These are phyloP conservation scores for Arachnomyces sp. DNA, from an alignment of 2,329 filamentous ascomycete species.

Conservation along the genomic window DNA sequence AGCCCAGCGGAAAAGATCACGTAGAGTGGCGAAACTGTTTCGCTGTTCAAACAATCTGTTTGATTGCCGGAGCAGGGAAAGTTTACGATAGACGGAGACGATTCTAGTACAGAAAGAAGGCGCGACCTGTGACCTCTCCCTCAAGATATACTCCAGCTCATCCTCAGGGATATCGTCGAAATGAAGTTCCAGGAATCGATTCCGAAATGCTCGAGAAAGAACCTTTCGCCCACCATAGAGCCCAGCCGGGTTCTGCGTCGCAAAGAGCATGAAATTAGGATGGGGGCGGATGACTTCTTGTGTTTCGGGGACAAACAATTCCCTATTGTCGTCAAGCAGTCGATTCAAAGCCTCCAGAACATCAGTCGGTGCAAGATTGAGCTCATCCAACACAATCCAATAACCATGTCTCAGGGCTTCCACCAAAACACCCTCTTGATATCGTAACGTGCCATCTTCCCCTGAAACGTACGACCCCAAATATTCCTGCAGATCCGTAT, in stretches of 20 bases:
- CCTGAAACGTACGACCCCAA: conserved; percentile 88
- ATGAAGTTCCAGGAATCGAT: conserved; percentile 92
- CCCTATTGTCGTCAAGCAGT: conserved; percentile 89
- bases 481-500: conserved; percentile 97
- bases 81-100: conserved; percentile 85
- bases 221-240: conserved; percentile 92
- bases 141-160: conserved; percentile 84
- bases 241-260: conserved; percentile 92
- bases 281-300: conserved; percentile 90
- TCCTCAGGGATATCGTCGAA: conserved; percentile 97
- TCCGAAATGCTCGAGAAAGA: conserved; percentile 88
- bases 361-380: conserved; percentile 94
- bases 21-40: conserved; percentile 89
- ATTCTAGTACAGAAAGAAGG: conserved; percentile 88
- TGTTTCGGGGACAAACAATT: conserved; percentile 91
- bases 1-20: conserved; percentile 95
- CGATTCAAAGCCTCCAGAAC: conserved; percentile 94
- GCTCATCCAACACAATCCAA: conserved; percentile 96
- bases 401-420: conserved; percentile 86
- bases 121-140: conserved; percentile 78
- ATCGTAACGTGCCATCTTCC: conserved; percentile 71
- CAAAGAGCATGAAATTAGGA: conserved; percentile 93
- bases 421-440: conserved; percentile 89
- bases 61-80: conserved; percentile 82
- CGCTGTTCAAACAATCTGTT: conserved; percentile 92